phyloP scores from a whole-genome alignment of 2,329 filamentous ascomycete species.

The Cephalotrichum gorgonifer region DNA sequence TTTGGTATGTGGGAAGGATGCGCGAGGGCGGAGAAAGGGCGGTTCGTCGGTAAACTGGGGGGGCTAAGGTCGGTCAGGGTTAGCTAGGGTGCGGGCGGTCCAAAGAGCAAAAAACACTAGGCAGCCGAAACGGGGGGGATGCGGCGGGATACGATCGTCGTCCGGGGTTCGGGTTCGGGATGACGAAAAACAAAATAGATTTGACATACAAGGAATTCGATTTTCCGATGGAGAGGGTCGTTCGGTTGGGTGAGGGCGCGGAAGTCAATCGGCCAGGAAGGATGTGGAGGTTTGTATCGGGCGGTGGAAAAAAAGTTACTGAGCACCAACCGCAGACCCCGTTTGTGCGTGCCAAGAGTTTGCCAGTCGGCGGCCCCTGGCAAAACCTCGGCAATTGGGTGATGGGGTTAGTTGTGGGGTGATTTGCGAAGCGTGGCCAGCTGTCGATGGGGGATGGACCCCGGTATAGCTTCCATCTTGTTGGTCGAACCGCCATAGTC shows the following conservation, averaged over 20 bases:
- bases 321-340: constrained; percentile 23
- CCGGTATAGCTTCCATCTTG: too few relatives aligned
- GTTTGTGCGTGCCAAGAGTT: constrained; percentile 37
- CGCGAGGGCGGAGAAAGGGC: constrained; percentile 10
- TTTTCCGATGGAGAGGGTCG: background rate
- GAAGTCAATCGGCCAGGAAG: background rate
- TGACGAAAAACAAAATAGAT: too few relatives aligned
- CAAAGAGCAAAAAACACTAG: too few relatives aligned
- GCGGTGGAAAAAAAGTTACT: constrained; percentile 23
- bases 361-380: constrained; percentile 11
- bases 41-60: constrained; percentile 2
- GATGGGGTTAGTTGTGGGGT: background rate
- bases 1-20: constrained; percentile 14
- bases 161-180: too few relatives aligned
- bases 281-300: background rate
- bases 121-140: too few relatives aligned
- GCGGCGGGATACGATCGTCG: too few relatives aligned
- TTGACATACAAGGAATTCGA: background rate
- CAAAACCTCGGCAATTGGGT: constrained; percentile 1
- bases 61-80: background rate
- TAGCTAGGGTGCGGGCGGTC: too few relatives aligned
- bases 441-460: background rate
- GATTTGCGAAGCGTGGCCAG: background rate
- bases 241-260: too few relatives aligned
- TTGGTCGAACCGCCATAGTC: too few relatives aligned